phyloP scores from a whole-genome alignment of 1,284 basidiomycete species.

The Cystobasidium sp. region DNA sequence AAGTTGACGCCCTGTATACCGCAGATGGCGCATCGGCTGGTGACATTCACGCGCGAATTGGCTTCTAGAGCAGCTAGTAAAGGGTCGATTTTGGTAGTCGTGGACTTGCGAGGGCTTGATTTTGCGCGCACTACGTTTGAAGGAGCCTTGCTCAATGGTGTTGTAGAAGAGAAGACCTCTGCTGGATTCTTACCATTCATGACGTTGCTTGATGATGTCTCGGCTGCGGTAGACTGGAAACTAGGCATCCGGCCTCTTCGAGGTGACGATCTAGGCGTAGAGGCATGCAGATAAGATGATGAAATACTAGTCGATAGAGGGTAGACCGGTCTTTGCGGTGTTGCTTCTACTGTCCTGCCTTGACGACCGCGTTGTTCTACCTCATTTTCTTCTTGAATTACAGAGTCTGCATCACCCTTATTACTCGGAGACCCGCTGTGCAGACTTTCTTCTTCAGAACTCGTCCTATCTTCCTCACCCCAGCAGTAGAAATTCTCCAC shows the following conservation, averaged over 20 bases:
- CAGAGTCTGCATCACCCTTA: constrained; percentile 2
- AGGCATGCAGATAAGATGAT: constrained; percentile 12
- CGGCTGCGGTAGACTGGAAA: neutral
- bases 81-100: constrained; percentile 47
- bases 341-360: neutral
- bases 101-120: neutral
- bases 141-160: neutral
- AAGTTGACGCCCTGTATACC: constrained; percentile 50
- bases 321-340: constrained; percentile 1
- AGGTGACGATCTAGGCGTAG: neutral
- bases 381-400: neutral
- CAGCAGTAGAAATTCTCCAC: constrained; percentile 3
- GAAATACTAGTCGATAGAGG: constrained; percentile 17
- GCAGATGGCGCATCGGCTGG: constrained; percentile 48
- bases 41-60: constrained; percentile 46
- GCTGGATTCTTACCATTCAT: neutral
- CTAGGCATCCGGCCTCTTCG: neutral
- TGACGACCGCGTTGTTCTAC: too few relatives aligned
- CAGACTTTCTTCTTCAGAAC: constrained; percentile 15
- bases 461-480: neutral
- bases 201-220: neutral
- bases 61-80: constrained; percentile 51
- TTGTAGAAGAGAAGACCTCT: neutral
- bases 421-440: neutral
- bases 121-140: neutral